These are phyloP conservation scores for Closterium sp. DNA, from an alignment of 139 green algal genomes.

Conservation along the genomic window DNA sequence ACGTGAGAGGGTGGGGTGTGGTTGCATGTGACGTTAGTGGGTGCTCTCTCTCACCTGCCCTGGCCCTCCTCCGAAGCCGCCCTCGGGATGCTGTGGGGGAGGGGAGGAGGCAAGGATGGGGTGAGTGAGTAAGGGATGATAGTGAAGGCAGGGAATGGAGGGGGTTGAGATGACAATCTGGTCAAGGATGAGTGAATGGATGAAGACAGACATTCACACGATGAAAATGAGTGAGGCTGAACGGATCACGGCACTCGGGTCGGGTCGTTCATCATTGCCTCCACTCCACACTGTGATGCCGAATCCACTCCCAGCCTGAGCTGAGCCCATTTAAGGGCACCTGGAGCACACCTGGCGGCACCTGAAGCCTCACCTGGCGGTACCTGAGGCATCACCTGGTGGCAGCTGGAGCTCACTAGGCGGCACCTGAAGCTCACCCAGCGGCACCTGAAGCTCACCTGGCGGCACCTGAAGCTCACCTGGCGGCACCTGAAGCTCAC, in stretches of 20 bases:
- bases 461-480: neutral
- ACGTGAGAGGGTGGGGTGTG: too few relatives aligned
- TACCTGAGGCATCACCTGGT: neutral
- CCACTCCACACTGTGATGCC: too few relatives aligned
- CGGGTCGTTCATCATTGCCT: neutral
- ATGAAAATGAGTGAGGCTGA: neutral
- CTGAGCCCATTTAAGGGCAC: neutral
- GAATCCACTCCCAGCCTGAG: neutral
- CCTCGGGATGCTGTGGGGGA: slow-evolving; percentile 63
- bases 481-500: neutral
- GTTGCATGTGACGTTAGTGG: too few relatives aligned
- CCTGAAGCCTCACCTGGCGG: neutral
- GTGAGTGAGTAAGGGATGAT: neutral
- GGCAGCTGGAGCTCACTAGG: neutral
- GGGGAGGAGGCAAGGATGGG: neutral
- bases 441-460: slow-evolving; percentile 9
- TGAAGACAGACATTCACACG: neutral
- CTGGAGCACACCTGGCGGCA: neutral
- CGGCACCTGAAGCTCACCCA: slow-evolving; percentile 9
- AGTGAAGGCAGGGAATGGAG: neutral
- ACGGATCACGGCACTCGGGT: neutral
- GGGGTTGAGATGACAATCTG: too few relatives aligned
- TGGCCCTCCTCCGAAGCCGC: slow-evolving; percentile 63
- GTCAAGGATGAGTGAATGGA: neutral
- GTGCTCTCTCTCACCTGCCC: slow-evolving; percentile 44